These are phyloP conservation scores for Globisporangium polare DNA, from an alignment of 352 stramenopile genomes.

Conservation along the genomic window DNA sequence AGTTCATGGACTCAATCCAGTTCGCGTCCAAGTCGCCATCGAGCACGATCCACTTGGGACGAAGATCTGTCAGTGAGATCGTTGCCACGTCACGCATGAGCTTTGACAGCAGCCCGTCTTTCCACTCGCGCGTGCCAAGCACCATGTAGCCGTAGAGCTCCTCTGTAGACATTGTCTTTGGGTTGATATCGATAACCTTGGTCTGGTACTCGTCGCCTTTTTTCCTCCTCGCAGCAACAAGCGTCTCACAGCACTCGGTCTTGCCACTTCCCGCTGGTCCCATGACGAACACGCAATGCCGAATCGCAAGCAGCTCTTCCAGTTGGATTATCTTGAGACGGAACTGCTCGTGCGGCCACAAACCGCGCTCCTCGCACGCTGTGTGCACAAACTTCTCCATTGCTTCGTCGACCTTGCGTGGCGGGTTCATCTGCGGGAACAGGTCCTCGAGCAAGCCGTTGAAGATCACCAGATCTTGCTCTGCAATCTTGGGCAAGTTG, in stretches of 20 bases:
- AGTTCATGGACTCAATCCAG: slow-evolving; percentile 91
- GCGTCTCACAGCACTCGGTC: slow-evolving; percentile 91
- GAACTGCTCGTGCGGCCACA: slow-evolving; percentile 92
- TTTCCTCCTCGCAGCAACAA: slow-evolving; percentile 80
- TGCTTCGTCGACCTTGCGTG: slow-evolving; percentile 81
- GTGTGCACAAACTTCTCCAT: slow-evolving; percentile 90
- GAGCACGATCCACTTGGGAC: slow-evolving; percentile 95
- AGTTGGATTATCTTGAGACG: slow-evolving; percentile 94
- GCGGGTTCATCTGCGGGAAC: slow-evolving; percentile 89
- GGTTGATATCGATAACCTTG: slow-evolving; percentile 90
- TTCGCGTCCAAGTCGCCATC: slow-evolving; percentile 88
- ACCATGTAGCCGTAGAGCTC: slow-evolving; percentile 96
- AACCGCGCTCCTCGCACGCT: slow-evolving; percentile 85
- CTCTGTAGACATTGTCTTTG: slow-evolving; percentile 95
- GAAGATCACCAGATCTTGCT: slow-evolving; percentile 92
- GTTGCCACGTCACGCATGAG: slow-evolving; percentile 91
- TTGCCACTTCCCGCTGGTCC: slow-evolving; percentile 91
- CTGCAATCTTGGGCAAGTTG: slow-evolving; percentile 95
- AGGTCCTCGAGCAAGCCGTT: slow-evolving; percentile 91
- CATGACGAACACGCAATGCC: slow-evolving; percentile 96
- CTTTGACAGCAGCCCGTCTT: slow-evolving; percentile 93
- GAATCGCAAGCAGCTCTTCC: slow-evolving; percentile 91
- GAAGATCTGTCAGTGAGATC: slow-evolving; percentile 45
- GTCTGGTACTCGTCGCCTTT: slow-evolving; percentile 58
- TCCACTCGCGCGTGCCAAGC: slow-evolving; percentile 93